Conservation (phyloP, 2,329 filamentous ascomycete species). For the Paracamarosporium sp. region DNA sequence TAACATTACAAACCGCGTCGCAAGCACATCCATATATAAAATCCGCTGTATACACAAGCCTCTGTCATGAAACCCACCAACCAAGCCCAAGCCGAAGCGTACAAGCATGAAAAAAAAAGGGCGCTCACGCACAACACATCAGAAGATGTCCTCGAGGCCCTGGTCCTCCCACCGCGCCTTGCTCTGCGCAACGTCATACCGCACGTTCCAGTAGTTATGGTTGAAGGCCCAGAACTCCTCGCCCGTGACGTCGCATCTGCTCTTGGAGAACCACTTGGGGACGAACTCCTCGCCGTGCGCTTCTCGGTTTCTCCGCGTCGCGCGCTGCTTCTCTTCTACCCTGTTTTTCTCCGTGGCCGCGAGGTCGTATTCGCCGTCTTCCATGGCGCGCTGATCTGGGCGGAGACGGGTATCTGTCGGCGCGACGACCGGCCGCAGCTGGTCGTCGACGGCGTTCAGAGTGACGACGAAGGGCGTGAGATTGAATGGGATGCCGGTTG, state of each 20-base stretch:
- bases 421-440: constrained; percentile 76
- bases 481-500: constrained; percentile 91
- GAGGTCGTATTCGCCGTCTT: constrained; percentile 95
- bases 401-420: constrained; percentile 93
- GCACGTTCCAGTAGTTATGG: constrained; percentile 83
- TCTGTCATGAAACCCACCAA: not conserved
- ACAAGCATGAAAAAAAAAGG: too few relatives aligned
- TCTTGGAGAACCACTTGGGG: constrained; percentile 84
- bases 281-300: constrained; percentile 78
- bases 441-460: constrained; percentile 89
- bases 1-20: not conserved
- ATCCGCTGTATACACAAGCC: not conserved
- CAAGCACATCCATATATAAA: not conserved
- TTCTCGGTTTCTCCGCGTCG: constrained; percentile 75
- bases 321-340: constrained; percentile 89
- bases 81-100: not conserved
- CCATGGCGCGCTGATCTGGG: constrained; percentile 97
- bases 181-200: constrained; percentile 70
- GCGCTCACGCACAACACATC: constrained; percentile 5
- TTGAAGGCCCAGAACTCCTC: constrained; percentile 91
- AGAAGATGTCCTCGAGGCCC: constrained; percentile 79
- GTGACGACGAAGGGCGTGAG: constrained; percentile 95
- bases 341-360: constrained; percentile 94
- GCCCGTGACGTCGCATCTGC: constrained; percentile 77
- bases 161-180: constrained; percentile 66